Conservation (phyloP, 139 green algal genomes). For the Tetraselmis chui region DNA sequence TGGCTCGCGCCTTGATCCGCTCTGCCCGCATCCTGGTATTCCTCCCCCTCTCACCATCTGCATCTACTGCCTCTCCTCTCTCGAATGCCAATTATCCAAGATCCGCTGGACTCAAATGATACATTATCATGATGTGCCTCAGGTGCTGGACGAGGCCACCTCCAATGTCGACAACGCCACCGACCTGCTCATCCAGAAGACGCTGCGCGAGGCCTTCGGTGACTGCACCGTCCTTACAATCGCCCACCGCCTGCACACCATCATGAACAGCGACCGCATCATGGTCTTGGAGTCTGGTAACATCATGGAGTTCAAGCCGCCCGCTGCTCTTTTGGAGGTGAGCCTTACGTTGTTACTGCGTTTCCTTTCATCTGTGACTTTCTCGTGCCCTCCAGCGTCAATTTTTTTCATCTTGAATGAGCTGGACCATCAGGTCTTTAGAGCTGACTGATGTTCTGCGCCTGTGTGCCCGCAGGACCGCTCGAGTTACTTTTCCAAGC, state of each 20-base stretch:
- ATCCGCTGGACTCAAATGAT: not conserved
- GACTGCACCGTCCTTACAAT: slow-evolving; percentile 82
- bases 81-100: not conserved
- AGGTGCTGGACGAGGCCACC: slow-evolving; percentile 42
- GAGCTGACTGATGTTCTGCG: no score
- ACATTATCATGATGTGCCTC: not conserved
- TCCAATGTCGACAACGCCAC: slow-evolving; percentile 50
- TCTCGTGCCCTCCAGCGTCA: no score
- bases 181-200: slow-evolving; percentile 63
- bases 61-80: no score
- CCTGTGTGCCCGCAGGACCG: no score
- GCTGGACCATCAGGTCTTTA: no score
- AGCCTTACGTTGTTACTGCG: no score
- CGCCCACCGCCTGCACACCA: slow-evolving; percentile 73
- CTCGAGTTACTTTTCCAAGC: not conserved
- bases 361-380: no score
- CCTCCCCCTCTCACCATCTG: no score
- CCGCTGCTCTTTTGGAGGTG: not conserved
- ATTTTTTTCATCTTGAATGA: no score
- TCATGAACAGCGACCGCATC: slow-evolving; percentile 48
- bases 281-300: slow-evolving; percentile 8
- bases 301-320: not conserved
- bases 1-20: slow-evolving; percentile 32
- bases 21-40: not conserved
- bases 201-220: slow-evolving; percentile 75